phyloP scores from a whole-genome alignment of 1,139 yeast genomes.

The Yarrowia galli region DNA sequence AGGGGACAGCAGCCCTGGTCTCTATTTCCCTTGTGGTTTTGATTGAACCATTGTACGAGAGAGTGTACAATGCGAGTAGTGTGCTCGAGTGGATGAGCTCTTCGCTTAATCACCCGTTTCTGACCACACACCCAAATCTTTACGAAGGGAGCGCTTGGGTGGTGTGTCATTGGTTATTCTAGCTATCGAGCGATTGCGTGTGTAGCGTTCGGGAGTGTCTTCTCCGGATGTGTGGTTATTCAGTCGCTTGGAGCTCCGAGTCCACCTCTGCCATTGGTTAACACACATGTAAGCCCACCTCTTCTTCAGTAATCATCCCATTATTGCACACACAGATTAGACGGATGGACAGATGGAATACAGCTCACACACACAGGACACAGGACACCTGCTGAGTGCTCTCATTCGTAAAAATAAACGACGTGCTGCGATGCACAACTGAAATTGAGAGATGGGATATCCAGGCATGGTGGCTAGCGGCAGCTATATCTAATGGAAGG shows the following conservation, averaged over 20 bases:
- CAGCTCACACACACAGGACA: too few species aligned
- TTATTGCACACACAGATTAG: neutral
- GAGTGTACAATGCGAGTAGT: too few species aligned
- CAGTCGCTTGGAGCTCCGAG: neutral
- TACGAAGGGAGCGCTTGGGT: neutral
- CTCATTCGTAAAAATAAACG: too few species aligned
- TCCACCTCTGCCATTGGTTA: neutral
- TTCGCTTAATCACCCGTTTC: conserved; percentile 1
- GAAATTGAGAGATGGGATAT: too few species aligned
- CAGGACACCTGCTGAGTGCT: too few species aligned
- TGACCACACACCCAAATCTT: neutral
- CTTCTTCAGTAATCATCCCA: conserved; percentile 2
- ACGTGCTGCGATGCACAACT: neutral
- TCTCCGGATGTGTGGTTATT: too few species aligned
- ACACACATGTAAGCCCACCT: neutral
- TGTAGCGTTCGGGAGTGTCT: too few species aligned
- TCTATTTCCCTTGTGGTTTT: neutral
- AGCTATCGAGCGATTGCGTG: too few species aligned
- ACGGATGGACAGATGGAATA: too few species aligned
- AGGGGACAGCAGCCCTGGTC: neutral
- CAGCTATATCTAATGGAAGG: neutral
- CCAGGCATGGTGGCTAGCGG: too few species aligned
- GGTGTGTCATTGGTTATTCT: too few species aligned
- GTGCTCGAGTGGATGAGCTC: too few species aligned
- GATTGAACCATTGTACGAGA: neutral